Conservation (phyloP, 208 protist species). For the Leishmania major region DNA sequence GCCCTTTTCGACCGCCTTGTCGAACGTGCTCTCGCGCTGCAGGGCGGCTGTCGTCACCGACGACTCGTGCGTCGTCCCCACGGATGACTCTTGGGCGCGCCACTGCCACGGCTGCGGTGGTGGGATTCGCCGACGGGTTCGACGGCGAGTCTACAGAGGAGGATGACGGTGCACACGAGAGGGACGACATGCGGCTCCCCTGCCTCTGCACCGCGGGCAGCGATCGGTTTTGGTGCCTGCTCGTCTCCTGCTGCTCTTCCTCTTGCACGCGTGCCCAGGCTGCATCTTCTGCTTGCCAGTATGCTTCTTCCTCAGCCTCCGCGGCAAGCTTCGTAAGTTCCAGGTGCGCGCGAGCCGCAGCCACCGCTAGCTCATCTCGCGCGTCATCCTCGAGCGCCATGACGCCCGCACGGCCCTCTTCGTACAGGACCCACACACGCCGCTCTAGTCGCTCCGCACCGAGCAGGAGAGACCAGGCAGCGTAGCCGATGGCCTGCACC, state of each 20-base stretch:
- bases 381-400: slow-evolving; percentile 20
- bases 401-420: slow-evolving; percentile 20
- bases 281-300: slow-evolving; percentile 42
- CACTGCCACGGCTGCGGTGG: slow-evolving; percentile 5
- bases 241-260: slow-evolving; percentile 10
- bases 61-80: background rate
- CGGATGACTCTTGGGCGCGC: background rate
- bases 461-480: background rate
- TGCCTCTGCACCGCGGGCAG: background rate
- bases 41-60: background rate
- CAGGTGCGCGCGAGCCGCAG: slow-evolving; percentile 25
- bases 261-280: slow-evolving; percentile 26
- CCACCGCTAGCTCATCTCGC: slow-evolving; percentile 19
- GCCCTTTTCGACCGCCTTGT: slow-evolving; percentile 1
- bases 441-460: slow-evolving; percentile 8
- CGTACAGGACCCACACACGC: slow-evolving; percentile 7
- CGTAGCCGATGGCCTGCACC: slow-evolving; percentile 38
- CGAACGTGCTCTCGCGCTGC: background rate
- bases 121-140: background rate
- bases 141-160: slow-evolving; percentile 10
- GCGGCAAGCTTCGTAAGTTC: slow-evolving; percentile 21
- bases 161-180: background rate
- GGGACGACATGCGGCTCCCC: background rate
- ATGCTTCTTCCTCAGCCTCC: slow-evolving; percentile 38
- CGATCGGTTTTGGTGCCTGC: no score